Percentiles rank a stretch among this genome's conserved stretches.
Conservation (phyloP, 331 rosid genomes). For the Telfairia occidentalis region DNA sequence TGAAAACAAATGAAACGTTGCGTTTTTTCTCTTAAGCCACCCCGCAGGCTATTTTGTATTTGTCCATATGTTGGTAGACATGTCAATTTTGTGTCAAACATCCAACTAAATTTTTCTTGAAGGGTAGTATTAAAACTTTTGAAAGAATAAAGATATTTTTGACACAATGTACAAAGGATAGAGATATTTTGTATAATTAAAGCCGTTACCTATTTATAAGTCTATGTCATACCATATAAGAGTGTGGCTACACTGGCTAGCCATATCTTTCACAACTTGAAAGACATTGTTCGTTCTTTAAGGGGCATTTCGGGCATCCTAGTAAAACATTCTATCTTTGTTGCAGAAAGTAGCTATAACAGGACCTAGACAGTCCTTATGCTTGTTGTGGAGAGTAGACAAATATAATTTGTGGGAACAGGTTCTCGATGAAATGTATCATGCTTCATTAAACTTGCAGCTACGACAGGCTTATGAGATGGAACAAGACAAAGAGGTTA, state of each 20-base stretch:
- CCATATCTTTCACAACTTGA: not conserved
- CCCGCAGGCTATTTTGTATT: too few species aligned
- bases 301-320: not conserved
- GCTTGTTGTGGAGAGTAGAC: slow-evolving; percentile 69
- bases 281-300: not conserved
- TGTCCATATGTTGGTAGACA: too few species aligned
- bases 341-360: slow-evolving; percentile 50
- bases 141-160: too few species aligned
- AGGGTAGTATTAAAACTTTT: too few species aligned
- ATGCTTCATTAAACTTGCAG: slow-evolving; percentile 73
- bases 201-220: not conserved
- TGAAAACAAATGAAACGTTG: too few species aligned
- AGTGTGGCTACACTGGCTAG: not conserved
- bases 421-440: slow-evolving; percentile 81
- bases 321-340: slow-evolving; percentile 9
- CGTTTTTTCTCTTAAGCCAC: too few species aligned
- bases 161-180: too few species aligned
- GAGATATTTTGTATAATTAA: too few species aligned
- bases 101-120: too few species aligned
- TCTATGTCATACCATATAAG: not conserved
- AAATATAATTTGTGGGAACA: slow-evolving; percentile 47
- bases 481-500: slow-evolving; percentile 55
- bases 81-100: too few species aligned
- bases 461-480: slow-evolving; percentile 42
- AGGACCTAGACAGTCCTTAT: slow-evolving; percentile 17